phyloP scores from a whole-genome alignment of 768 basidiomycete species.

The Phlebiopsis gigantea region DNA sequence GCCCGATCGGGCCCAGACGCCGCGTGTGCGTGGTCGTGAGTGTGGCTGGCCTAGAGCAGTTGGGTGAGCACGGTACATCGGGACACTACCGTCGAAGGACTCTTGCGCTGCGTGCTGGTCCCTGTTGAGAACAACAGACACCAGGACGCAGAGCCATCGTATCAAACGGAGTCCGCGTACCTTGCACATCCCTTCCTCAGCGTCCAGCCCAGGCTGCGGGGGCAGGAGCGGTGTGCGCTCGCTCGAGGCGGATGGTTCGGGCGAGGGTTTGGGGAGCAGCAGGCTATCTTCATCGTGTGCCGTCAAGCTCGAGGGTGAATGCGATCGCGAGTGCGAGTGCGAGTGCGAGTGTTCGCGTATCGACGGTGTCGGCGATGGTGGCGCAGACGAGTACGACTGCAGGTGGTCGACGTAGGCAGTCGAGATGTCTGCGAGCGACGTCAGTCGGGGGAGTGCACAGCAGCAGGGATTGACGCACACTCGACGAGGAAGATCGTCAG shows the following conservation, averaged over 20 bases:
- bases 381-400: constrained; percentile 51
- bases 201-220: background rate
- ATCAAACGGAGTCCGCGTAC: too few species aligned
- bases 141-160: too few species aligned
- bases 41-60: background rate
- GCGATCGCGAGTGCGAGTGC: background rate
- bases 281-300: background rate
- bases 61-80: background rate
- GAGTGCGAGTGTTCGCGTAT: constrained; percentile 1
- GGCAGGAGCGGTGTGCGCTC: background rate
- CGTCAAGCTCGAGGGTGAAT: background rate
- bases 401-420: constrained; percentile 71
- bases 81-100: too few species aligned
- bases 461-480: constrained; percentile 42
- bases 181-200: background rate
- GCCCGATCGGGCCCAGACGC: background rate
- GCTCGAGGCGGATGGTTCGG: background rate
- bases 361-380: constrained; percentile 22
- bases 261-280: background rate
- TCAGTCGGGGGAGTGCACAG: background rate
- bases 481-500: constrained; percentile 74
- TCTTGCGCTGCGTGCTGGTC: too few species aligned
- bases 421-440: constrained; percentile 49
- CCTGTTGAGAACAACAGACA: too few species aligned
- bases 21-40: background rate